Percentiles rank a stretch among this genome's conserved stretches.
Conservation (phyloP, 164 flowering plant genomes). For the Vitis labrusca region DNA sequence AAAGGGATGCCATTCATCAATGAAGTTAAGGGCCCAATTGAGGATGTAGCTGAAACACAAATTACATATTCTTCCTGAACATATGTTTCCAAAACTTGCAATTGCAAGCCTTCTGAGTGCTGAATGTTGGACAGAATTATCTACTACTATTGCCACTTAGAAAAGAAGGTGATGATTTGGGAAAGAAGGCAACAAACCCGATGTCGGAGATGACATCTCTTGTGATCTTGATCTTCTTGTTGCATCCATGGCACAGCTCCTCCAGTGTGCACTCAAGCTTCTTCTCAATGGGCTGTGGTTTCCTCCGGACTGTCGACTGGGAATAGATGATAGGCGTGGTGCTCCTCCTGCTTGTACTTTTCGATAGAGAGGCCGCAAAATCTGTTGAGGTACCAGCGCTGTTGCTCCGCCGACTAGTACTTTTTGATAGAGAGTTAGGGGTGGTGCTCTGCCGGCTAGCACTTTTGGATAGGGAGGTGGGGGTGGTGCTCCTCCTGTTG, state of each 20-base stretch:
- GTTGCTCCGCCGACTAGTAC: slow-evolving; percentile 18
- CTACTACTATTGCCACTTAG: neutral
- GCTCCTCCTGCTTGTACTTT: slow-evolving; percentile 29
- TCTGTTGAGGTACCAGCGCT: neutral
- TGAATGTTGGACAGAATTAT: too few relatives aligned
- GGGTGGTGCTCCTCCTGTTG: neutral
- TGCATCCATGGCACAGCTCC: slow-evolving; percentile 64
- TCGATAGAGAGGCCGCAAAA: slow-evolving; percentile 15
- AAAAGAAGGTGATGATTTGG: neutral
- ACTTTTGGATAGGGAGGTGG: slow-evolving; percentile 16
- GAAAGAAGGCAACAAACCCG: slow-evolving; percentile 28
- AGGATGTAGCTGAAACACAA: too few relatives aligned
- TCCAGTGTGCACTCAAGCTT: slow-evolving; percentile 75
- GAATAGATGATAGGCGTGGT: slow-evolving; percentile 57
- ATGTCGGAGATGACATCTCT: slow-evolving; percentile 47
- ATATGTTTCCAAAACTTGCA: too few relatives aligned
- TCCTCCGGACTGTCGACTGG: slow-evolving; percentile 30
- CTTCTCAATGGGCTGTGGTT: slow-evolving; percentile 54
- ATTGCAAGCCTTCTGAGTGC: too few relatives aligned
- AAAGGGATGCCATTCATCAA: too few relatives aligned
- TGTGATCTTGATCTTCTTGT: slow-evolving; percentile 55
- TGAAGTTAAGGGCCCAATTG: too few relatives aligned
- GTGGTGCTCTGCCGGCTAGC: slow-evolving; percentile 11
- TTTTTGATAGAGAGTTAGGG: slow-evolving; percentile 6
- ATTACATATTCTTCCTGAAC: too few relatives aligned